Conservation (phyloP, 495 filamentous ascomycete genomes). For the Neurospora sp. region DNA sequence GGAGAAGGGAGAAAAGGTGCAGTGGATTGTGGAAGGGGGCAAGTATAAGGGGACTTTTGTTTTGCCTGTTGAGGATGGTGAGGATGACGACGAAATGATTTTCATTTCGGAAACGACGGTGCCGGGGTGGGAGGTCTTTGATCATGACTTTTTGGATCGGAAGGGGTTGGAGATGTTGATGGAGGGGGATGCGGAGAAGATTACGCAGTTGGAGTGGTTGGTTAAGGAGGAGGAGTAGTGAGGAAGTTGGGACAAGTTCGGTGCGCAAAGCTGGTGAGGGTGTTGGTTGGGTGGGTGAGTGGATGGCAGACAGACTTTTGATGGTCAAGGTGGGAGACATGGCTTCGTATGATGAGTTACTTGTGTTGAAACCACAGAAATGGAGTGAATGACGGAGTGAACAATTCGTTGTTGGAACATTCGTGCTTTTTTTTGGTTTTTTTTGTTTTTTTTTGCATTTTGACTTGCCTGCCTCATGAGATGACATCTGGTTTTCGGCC, state of each 20-base stretch:
- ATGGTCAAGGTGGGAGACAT: neutral
- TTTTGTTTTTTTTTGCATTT: no score
- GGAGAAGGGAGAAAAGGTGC: constrained; percentile 45
- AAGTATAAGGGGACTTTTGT: constrained; percentile 54
- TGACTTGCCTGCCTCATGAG: no score
- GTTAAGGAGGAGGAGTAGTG: constrained; percentile 2
- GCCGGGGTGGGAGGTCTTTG: constrained; percentile 54
- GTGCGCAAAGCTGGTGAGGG: neutral
- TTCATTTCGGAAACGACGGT: constrained; percentile 60
- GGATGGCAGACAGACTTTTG: neutral
- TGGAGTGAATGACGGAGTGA: neutral
- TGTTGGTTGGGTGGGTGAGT: neutral
- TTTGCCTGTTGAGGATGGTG: constrained; percentile 35
- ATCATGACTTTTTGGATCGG: constrained; percentile 49
- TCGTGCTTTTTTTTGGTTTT: neutral
- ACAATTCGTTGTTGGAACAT: neutral
- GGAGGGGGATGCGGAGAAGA: constrained; percentile 26
- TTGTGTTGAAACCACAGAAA: neutral
- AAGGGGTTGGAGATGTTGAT: constrained; percentile 38
- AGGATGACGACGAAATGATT: constrained; percentile 20
- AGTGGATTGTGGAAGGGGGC: constrained; percentile 61
- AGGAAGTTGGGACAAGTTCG: neutral
- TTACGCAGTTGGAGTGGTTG: constrained; percentile 41
- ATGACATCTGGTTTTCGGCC: no score
- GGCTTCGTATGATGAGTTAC: neutral